Conservation (phyloP, 768 basidiomycete genomes). For the Pulveroboletus sp. region DNA sequence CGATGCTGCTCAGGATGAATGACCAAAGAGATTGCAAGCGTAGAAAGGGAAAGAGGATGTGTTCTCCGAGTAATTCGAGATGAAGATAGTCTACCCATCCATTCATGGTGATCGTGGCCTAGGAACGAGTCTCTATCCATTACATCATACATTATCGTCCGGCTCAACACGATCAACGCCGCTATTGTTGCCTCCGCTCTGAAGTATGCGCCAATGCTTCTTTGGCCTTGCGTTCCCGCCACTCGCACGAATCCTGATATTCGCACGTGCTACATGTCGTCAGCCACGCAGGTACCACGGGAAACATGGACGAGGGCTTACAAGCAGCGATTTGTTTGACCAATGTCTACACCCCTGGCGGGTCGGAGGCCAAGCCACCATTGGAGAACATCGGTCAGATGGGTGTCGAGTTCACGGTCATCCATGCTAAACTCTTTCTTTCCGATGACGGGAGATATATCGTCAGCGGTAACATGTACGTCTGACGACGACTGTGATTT, state of each 20-base stretch:
- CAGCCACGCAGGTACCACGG: not conserved
- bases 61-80: constrained; percentile 41
- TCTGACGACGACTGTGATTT: no score
- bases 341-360: constrained; percentile 66
- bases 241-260: constrained; percentile 75
- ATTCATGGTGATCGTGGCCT: constrained; percentile 28
- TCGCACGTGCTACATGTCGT: constrained; percentile 57
- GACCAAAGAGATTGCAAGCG: constrained; percentile 46
- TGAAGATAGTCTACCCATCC: constrained; percentile 50
- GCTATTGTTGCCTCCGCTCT: not conserved
- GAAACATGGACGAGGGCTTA: constrained; percentile 36
- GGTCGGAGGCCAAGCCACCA: constrained; percentile 78
- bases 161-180: not conserved
- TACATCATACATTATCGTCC: constrained; percentile 10
- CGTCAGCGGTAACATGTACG: not conserved
- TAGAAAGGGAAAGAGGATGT: constrained; percentile 40
- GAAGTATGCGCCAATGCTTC: constrained; percentile 25
- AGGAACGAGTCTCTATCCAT: constrained; percentile 32
- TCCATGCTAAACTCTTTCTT: constrained; percentile 58
- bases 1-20: constrained; percentile 45
- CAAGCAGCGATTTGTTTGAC: constrained; percentile 63
- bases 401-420: constrained; percentile 45
- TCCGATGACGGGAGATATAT: constrained; percentile 55
- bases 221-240: constrained; percentile 55
- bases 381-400: constrained; percentile 52